A percentile compares a stretch with the other conserved stretches of the same genome.
These are phyloP conservation scores for Sarocladium kiliense DNA, from an alignment of 2,329 filamentous ascomycete species.

Conservation along the genomic window DNA sequence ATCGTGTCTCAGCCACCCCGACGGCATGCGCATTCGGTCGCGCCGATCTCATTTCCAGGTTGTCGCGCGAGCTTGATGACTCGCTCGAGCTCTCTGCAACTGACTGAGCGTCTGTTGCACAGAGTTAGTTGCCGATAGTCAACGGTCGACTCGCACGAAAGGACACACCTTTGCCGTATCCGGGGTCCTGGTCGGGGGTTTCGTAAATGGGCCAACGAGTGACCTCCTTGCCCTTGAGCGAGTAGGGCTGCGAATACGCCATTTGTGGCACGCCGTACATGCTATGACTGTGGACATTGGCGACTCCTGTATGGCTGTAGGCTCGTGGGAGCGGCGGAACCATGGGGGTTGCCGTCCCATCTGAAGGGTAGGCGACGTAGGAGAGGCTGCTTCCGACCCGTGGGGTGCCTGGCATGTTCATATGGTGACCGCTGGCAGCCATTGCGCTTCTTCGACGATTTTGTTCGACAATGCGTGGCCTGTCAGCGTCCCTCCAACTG, in stretches of 20 bases:
- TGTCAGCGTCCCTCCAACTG: conserved; percentile 43
- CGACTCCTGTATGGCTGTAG: conserved; percentile 37
- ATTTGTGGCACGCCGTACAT: conserved; percentile 23
- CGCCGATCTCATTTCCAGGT: conserved; percentile 31
- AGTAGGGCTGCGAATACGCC: conserved; percentile 17
- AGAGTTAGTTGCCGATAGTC: conserved; percentile 2
- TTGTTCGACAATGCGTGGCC: conserved; percentile 42
- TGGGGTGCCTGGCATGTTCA: conserved; percentile 33
- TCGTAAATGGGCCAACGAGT: conserved; percentile 25
- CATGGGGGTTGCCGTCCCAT: conserved; percentile 30
- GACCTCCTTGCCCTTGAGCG: conserved; percentile 39
- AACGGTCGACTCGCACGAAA: conserved; percentile 8
- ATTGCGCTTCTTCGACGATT: conserved; percentile 43
- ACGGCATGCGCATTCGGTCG: not conserved
- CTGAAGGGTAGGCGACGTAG: conserved; percentile 39
- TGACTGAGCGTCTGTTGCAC: conserved; percentile 14
- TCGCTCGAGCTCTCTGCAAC: conserved; percentile 30
- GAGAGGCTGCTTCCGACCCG: conserved; percentile 44
- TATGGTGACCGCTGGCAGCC: conserved; percentile 32
- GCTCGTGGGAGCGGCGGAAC: conserved; percentile 32
- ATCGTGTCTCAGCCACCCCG: not conserved
- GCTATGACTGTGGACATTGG: conserved; percentile 14
- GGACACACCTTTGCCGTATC: conserved; percentile 31
- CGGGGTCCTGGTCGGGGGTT: conserved; percentile 27
- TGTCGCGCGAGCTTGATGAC: conserved; percentile 34